Evolutionary conservation across 345 rosid genomes (phyloP), one percentile per base, ranked within the genome.

Genomic region (Citrus trifoliata): DNA sequence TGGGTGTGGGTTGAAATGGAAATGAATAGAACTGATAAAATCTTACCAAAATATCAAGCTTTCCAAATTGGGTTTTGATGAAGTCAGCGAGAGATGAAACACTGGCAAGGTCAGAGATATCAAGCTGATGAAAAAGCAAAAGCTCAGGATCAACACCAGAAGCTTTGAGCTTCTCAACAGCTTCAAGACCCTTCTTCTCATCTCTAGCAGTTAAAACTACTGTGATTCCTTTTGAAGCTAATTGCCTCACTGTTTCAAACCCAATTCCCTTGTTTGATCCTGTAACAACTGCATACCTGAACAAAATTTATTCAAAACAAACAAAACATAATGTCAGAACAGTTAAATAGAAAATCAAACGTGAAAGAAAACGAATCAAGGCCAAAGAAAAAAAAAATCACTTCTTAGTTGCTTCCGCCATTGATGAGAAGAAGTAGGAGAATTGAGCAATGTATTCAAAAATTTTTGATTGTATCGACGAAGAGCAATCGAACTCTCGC

Each of bases 251-350:
- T 21, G 83, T 83, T 76, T 82, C 89, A 71, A 83, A 81, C 35
- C 89, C 91, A 8, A 88, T 86, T 28, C 89, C 89, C 83, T 79
- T 86, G 82, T 88, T 88, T 37, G 88, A 84, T 28, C 89, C 90
- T 18, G 88, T 86, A 7, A 88, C 90, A 19, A 88, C 80, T 59
- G 90, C 90, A 79, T 80, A 80, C 64, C 88, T 88, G 83, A 56
- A 62, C 48, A 46, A 0, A 46, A 13, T 46, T 46, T 46, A 46
- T 46, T 46, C 1, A 13, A 13, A 46, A 46, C 51, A 46, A 40
- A 46, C 51, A 46, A 46, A 46, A 46, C 51, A 13, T 1, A 46
- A 46, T 13, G 18, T 46, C 51, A 46, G 51, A 13, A 46, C 16
- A 46, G 1, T 46, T 46, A 12, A 46, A 35, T 40, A 67, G 12